Evolutionary conservation across 805 yeast genomes (phyloP).

Genomic region (Diddensiella santjacobensis): DNA sequence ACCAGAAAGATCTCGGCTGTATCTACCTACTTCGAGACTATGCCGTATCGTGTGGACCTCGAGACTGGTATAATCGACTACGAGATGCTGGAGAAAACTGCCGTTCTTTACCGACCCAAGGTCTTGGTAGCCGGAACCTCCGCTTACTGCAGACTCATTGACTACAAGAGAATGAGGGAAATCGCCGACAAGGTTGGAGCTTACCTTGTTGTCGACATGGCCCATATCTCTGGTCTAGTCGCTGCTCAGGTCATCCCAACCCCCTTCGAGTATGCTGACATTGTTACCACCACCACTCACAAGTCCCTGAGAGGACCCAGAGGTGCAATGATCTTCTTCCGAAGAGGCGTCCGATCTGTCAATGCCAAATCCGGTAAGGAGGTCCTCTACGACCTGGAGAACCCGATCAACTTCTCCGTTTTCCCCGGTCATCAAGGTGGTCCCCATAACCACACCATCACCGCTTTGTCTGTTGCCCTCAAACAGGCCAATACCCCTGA

Average conservation of each 20-base stretch:
- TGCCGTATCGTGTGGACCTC: constrained; percentile 95
- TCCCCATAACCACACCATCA: constrained; percentile 98
- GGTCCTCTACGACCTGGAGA: constrained; percentile 84
- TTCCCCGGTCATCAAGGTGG: constrained; percentile 99
- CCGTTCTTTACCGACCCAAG: constrained; percentile 91
- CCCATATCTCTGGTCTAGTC: constrained; percentile 93
- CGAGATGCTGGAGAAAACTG: constrained; percentile 89
- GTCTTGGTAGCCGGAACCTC: constrained; percentile 96
- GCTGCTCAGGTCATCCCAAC: constrained; percentile 95
- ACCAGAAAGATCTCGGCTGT: constrained; percentile 91
- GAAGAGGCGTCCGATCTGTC: constrained; percentile 87
- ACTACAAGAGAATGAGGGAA: constrained; percentile 92
- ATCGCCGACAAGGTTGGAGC: constrained; percentile 98
- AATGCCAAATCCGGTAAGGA: constrained; percentile 91
- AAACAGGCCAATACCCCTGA: constrained; percentile 91
- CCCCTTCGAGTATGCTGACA: constrained; percentile 95
- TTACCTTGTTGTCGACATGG: constrained; percentile 95
- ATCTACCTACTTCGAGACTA: constrained; percentile 94
- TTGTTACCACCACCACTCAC: constrained; percentile 98
- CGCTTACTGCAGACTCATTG: constrained; percentile 95
- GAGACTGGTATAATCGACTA: constrained; percentile 94
- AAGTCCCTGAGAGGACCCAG: constrained; percentile 99
- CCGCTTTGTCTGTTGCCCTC: constrained; percentile 95
- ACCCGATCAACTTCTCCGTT: constrained; percentile 93
- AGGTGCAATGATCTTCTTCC: constrained; percentile 99